phyloP scores from a whole-genome alignment of 164 flowering plant species.

The Buxus sempervirens region DNA sequence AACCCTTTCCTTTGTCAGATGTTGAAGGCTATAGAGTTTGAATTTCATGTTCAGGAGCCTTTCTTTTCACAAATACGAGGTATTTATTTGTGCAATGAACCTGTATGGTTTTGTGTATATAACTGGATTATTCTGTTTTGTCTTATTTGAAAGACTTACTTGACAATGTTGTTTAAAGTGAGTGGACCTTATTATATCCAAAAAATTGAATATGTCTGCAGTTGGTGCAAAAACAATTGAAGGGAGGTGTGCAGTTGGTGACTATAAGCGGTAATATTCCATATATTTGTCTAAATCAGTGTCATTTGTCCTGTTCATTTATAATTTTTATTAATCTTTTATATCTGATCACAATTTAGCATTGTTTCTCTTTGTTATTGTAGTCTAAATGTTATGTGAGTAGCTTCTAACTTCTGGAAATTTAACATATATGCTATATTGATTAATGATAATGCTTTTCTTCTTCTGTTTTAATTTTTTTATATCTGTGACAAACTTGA shows the following conservation, averaged over 20 bases:
- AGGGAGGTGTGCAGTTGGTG: constrained; percentile 79
- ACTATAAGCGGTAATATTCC: constrained; percentile 48
- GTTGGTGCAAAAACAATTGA: constrained; percentile 78
- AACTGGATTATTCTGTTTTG: background rate
- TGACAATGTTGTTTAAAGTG: background rate
- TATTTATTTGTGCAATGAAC: constrained; percentile 16
- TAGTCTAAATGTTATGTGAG: no score
- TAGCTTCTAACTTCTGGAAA: no score
- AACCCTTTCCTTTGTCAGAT: constrained; percentile 31
- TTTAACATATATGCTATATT: no score
- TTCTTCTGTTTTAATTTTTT: no score
- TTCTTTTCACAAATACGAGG: constrained; percentile 73
- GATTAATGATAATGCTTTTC: no score
- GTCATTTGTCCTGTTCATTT: background rate
- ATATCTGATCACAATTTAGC: no score
- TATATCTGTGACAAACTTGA: no score
- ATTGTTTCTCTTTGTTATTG: no score
- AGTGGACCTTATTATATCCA: background rate
- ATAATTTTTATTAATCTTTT: no score
- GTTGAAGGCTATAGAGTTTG: constrained; percentile 44
- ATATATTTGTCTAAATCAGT: background rate
- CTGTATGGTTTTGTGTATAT: background rate
- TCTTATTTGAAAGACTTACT: background rate
- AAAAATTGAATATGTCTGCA: constrained; percentile 23
- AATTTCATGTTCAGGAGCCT: constrained; percentile 87